phyloP scores from a whole-genome alignment of 768 basidiomycete species.

The Boletellus ananas region DNA sequence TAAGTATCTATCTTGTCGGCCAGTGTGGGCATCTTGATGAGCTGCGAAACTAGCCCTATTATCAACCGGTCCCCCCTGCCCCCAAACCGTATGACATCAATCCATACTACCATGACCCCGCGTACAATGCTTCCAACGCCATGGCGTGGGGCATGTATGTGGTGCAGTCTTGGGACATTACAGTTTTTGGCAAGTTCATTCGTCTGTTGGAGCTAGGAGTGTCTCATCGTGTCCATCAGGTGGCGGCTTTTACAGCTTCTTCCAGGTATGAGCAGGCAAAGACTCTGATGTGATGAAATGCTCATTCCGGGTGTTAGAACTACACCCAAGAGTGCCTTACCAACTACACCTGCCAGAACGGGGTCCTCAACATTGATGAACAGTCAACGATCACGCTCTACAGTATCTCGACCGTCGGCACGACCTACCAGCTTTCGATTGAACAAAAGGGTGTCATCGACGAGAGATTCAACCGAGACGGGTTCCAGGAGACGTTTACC shows the following conservation, averaged over 20 bases:
- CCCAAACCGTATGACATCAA: slow-evolving; percentile 40
- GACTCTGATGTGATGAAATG: not conserved
- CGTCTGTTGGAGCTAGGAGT: not conserved
- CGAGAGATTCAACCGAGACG: slow-evolving; percentile 37
- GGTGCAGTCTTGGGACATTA: slow-evolving; percentile 37
- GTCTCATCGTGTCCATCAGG: slow-evolving; percentile 25
- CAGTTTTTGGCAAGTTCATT: slow-evolving; percentile 38
- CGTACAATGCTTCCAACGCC: slow-evolving; percentile 26
- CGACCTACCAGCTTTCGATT: slow-evolving; percentile 41
- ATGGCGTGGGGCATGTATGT: slow-evolving; percentile 45
- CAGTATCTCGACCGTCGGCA: slow-evolving; percentile 47
- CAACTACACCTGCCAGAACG: slow-evolving; percentile 38
- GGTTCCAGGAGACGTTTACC: slow-evolving; percentile 42
- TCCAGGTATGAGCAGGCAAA: slow-evolving; percentile 31
- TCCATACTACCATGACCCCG: slow-evolving; percentile 38
- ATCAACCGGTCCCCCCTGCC: slow-evolving; percentile 42
- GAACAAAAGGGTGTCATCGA: slow-evolving; percentile 33
- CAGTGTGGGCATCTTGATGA: not conserved
- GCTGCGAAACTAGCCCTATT: slow-evolving; percentile 40
- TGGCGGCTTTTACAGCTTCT: slow-evolving; percentile 52
- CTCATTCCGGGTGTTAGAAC: slow-evolving; percentile 28
- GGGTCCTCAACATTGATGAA: slow-evolving; percentile 41
- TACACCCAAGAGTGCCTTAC: slow-evolving; percentile 38
- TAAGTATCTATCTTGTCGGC: slow-evolving; percentile 14
- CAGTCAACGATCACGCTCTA: slow-evolving; percentile 40